phyloP scores from a whole-genome alignment of 306 rosid genomes.

The Sindora glabra region DNA sequence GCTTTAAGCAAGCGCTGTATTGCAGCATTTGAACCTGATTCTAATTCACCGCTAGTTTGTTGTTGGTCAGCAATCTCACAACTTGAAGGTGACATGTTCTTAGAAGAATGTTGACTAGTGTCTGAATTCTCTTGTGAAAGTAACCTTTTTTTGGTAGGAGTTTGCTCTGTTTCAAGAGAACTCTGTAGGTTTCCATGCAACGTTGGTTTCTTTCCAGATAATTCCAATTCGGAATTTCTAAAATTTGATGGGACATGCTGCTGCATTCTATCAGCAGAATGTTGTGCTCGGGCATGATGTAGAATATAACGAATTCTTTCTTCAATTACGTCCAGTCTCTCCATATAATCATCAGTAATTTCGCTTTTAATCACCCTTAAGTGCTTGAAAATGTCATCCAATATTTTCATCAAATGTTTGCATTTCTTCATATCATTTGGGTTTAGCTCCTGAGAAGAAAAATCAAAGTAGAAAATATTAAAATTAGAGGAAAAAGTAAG shows the following conservation, averaged over 20 bases:
- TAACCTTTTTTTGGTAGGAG: constrained; percentile 7
- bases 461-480: constrained; percentile 7
- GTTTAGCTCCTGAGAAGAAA: not conserved
- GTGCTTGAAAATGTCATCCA: not conserved
- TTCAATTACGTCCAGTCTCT: not conserved
- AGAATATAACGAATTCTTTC: not conserved
- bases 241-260: constrained; percentile 6
- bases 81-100: not conserved
- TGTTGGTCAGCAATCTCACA: not conserved
- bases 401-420: rapidly evolving
- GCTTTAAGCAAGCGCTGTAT: constrained; percentile 12
- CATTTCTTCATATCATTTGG: not conserved
- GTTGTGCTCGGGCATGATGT: not conserved
- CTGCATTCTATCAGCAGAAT: constrained; percentile 5
- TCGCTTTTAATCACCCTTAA: constrained; percentile 19
- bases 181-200: not conserved
- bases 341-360: not conserved
- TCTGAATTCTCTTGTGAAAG: not conserved
- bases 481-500: not conserved
- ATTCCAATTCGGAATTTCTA: not conserved
- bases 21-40: constrained; percentile 11
- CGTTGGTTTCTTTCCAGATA: not conserved
- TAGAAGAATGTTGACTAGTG: not conserved
- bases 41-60: not conserved
- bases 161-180: not conserved